Base-by-base conservation (phyloP, 768 basidiomycete species). In the Myochromella boudieri region DNA sequence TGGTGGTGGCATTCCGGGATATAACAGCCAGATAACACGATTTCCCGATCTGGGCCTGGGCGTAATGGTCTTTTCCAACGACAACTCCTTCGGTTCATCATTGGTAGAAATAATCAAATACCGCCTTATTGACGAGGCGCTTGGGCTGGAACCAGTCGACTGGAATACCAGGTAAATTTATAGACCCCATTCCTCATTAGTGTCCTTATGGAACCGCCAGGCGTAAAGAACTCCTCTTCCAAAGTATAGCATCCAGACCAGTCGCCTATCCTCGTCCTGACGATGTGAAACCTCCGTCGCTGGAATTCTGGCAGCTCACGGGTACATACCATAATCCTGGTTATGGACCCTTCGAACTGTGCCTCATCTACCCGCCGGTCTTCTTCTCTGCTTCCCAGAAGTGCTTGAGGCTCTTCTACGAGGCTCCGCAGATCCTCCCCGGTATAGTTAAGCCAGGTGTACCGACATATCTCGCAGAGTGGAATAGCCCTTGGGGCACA, bases 1-100 rank as follows among this genome's bases (percentile, higher is more conserved):
- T 36, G 52, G 53, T 4, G 58, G 61, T 8, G 42, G 48, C 15
- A 39, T 57, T 25, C 51, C 53, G 43, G 58, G 67, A 52, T 42
- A 64, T 55, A 42, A 56, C 55, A 42, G 63, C 50, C 20, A 26
- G 18, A 45, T 51, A 14, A 36, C 47, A 15, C 45, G 58, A 11
- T 34, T 56, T 15, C 58, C 53, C 1, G 25, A 46, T 38, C 31
- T 37, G 5, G 46, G 36, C 14, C 20, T 45, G 24, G 58, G 48
- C 3, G 37, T 54, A 4, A 47, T 53, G 17, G 49, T 54, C 27
- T 38, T 51, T 22, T 34, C 51, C 12, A 55, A 53, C 22, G 57
- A 55, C 15, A 18, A 53, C 36, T 24, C 33, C 22, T 42, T 39
- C 15, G 56, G 56, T 5, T 36, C 15, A 2, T 6, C 28, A 40